Percentiles rank a stretch among this genome's conserved stretches.
Evolutionary conservation across 106 monocot genomes (phyloP).

Genomic region (Dioscorea alata): DNA sequence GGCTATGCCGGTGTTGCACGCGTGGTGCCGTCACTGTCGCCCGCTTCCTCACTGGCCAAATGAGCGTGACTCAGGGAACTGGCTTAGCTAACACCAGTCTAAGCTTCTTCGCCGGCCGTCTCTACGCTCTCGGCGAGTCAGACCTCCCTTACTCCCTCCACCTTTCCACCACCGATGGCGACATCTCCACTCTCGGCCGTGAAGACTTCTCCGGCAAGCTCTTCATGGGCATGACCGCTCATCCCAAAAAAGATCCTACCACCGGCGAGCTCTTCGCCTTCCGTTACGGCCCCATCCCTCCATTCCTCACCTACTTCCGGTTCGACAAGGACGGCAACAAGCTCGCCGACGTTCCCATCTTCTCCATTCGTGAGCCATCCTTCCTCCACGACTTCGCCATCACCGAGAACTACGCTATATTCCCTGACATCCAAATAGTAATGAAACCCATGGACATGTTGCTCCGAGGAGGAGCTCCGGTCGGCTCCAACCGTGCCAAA

Average conservation of each 20-base stretch:
- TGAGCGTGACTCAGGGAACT: not conserved
- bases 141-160: conserved; percentile 22
- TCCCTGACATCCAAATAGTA: conserved; percentile 73
- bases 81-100: conserved; percentile 28
- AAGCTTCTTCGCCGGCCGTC: conserved; percentile 12
- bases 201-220: conserved; percentile 10
- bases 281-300: conserved; percentile 7
- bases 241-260: conserved; percentile 17
- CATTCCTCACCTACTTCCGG: conserved; percentile 13
- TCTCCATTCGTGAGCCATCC: conserved; percentile 42
- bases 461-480: conserved; percentile 35
- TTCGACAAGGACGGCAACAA: conserved; percentile 5
- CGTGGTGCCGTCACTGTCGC: conserved; percentile 1
- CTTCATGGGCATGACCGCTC: conserved; percentile 20
- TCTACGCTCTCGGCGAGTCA: conserved; percentile 20
- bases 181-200: conserved; percentile 11
- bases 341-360: conserved; percentile 60
- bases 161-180: conserved; percentile 5
- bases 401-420: conserved; percentile 53
- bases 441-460: conserved; percentile 82
- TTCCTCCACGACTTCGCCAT: conserved; percentile 92
- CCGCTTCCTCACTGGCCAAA: conserved; percentile 8
- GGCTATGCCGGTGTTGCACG: conserved; percentile 8
- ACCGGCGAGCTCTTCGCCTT: conserved; percentile 21
- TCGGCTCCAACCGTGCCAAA: conserved; percentile 44